Conservation (phyloP, 805 yeast species). For the Wickerhamomyces bisporus region DNA sequence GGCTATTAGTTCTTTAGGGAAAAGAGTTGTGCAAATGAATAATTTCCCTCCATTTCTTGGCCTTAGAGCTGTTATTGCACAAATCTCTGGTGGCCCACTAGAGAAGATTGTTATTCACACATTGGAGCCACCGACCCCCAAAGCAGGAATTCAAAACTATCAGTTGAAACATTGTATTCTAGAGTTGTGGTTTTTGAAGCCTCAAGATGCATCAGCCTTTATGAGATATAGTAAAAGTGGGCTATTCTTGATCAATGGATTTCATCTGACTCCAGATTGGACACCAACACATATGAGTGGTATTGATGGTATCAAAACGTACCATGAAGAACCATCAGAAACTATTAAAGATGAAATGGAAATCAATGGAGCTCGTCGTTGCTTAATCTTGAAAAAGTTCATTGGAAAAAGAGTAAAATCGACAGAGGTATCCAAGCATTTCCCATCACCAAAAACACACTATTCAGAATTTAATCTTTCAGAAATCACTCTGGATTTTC, state of each 20-base stretch:
- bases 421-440: conserved; percentile 13
- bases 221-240: conserved; percentile 46
- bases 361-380: conserved; percentile 47
- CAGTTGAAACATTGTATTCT: conserved; percentile 26
- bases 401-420: conserved; percentile 21
- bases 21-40: conserved; percentile 32
- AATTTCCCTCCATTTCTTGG: conserved; percentile 41
- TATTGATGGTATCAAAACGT: background rate
- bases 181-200: conserved; percentile 47
- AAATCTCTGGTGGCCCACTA: conserved; percentile 65
- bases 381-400: conserved; percentile 42
- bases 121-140: background rate
- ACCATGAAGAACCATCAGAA: conserved; percentile 15
- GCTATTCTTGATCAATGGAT: conserved; percentile 56
- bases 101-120: conserved; percentile 40
- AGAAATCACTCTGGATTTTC: conserved; percentile 45
- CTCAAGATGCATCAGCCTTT: conserved; percentile 51
- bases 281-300: conserved; percentile 11
- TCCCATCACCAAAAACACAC: conserved; percentile 40
- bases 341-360: conserved; percentile 27
- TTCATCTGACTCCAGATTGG: conserved; percentile 45
- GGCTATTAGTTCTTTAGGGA: conserved; percentile 5
- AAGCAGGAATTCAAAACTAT: conserved; percentile 7
- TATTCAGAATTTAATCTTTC: conserved; percentile 42
- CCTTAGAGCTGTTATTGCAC: conserved; percentile 44